Conservation (phyloP, 768 basidiomycete genomes). For the Suillus hirtellus region DNA sequence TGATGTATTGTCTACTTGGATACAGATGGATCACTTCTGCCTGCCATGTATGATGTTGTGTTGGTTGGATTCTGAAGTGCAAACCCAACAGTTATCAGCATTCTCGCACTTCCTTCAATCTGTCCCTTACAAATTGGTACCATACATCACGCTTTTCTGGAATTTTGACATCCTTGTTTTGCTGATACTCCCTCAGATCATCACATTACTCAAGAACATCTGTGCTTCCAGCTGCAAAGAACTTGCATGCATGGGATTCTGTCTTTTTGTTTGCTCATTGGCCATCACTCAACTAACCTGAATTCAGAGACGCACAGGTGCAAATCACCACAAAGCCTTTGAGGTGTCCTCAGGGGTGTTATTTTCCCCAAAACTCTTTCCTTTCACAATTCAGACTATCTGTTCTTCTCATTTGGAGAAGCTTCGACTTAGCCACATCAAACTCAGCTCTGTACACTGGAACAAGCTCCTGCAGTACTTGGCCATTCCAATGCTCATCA, state of each 20-base stretch:
- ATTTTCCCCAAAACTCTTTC: not conserved
- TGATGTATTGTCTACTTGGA: too few species aligned
- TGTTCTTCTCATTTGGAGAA: not conserved
- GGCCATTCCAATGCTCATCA: not conserved
- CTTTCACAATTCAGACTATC: not conserved
- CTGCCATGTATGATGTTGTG: too few species aligned
- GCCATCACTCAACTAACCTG: not conserved
- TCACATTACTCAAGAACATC: too few species aligned
- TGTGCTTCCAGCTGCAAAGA: not conserved
- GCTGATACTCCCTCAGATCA: too few species aligned
- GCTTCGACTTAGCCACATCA: not conserved
- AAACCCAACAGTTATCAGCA: too few species aligned
- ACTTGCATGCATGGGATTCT: not conserved
- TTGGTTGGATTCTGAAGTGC: too few species aligned
- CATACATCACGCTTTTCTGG: too few species aligned
- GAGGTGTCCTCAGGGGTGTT: not conserved
- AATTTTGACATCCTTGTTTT: too few species aligned
- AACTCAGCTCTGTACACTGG: not conserved
- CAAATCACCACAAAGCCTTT: not conserved
- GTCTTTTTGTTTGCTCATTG: not conserved
- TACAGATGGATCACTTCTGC: too few species aligned
- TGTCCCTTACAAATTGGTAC: too few species aligned
- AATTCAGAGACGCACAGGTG: not conserved
- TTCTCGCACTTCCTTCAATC: too few species aligned
- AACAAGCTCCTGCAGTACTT: not conserved